phyloP scores from a whole-genome alignment of 371 early-diverging fungal species.

The Zopfochytrium polystomum region DNA sequence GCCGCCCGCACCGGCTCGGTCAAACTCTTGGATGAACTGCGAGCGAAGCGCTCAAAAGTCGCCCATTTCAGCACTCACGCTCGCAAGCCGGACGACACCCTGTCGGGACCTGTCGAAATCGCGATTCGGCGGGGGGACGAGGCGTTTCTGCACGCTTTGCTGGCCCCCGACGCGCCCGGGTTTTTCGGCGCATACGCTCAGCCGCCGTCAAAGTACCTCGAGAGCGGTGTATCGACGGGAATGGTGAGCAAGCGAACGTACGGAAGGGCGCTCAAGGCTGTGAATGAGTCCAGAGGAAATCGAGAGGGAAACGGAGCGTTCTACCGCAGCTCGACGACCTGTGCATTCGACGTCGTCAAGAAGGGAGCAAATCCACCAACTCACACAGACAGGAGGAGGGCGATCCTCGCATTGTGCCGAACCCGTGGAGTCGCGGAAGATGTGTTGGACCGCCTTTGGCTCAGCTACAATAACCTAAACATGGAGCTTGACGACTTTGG shows the following conservation, averaged over 20 bases:
- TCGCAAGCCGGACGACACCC: slow-evolving; percentile 22
- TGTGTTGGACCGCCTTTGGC: slow-evolving; percentile 1
- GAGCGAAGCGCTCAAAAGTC: slow-evolving; percentile 7
- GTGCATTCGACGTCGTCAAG: slow-evolving; percentile 9
- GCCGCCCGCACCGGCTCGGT: slow-evolving; percentile 16
- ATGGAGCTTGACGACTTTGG: slow-evolving; percentile 1
- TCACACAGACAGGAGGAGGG: neutral
- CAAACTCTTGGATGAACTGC: slow-evolving; percentile 13
- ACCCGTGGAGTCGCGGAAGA: neutral
- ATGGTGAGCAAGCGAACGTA: slow-evolving; percentile 42
- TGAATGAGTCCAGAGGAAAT: slow-evolving; percentile 64
- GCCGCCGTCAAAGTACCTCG: slow-evolving; percentile 25
- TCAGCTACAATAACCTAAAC: neutral
- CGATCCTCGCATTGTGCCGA: neutral
- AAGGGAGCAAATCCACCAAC: slow-evolving; percentile 10
- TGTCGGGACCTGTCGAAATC: slow-evolving; percentile 10
- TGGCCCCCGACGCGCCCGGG: neutral
- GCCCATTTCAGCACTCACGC: slow-evolving; percentile 7
- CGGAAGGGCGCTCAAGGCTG: slow-evolving; percentile 47
- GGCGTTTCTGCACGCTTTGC: slow-evolving; percentile 13
- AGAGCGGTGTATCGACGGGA: slow-evolving; percentile 41
- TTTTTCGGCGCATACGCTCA: neutral
- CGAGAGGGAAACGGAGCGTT: slow-evolving; percentile 58
- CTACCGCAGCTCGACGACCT: slow-evolving; percentile 17
- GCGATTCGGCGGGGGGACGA: slow-evolving; percentile 17